These are phyloP conservation scores for Lachancea sp. DNA, from an alignment of 805 yeast species.

Conservation along the genomic window DNA sequence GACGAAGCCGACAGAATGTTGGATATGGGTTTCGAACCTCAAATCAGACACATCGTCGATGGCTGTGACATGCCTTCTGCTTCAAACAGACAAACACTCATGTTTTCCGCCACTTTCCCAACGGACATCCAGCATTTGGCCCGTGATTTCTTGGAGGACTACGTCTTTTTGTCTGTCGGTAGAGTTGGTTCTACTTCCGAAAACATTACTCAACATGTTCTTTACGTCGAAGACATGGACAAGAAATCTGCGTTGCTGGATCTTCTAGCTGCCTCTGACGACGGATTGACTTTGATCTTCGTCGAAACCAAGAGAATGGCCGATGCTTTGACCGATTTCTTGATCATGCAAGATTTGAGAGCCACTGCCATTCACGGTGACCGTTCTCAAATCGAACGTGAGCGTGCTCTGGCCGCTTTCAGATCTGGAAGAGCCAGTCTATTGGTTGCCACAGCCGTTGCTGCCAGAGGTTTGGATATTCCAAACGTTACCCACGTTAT, in stretches of 20 bases:
- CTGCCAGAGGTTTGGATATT: slow-evolving; percentile 99
- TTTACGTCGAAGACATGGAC: slow-evolving; percentile 89
- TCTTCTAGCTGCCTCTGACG: slow-evolving; percentile 71
- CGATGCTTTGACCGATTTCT: slow-evolving; percentile 86
- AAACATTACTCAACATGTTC: slow-evolving; percentile 90
- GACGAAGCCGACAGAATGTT: slow-evolving; percentile 99
- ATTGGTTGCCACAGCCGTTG: slow-evolving; percentile 98
- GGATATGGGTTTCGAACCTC: slow-evolving; percentile 99
- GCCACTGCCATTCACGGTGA: slow-evolving; percentile 99
- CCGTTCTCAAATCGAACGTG: slow-evolving; percentile 96
- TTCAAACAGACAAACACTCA: slow-evolving; percentile 86
- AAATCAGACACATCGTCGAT: slow-evolving; percentile 95
- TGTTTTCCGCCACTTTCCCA: slow-evolving; percentile 99
- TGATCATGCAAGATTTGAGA: slow-evolving; percentile 82
- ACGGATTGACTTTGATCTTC: slow-evolving; percentile 86
- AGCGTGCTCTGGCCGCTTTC: slow-evolving; percentile 91
- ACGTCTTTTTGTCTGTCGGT: slow-evolving; percentile 94
- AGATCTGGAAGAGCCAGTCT: slow-evolving; percentile 88
- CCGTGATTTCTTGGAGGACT: slow-evolving; percentile 91
- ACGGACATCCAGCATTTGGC: slow-evolving; percentile 95
- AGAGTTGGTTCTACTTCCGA: slow-evolving; percentile 99
- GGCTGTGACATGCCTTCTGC: slow-evolving; percentile 97
- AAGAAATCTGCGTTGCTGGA: slow-evolving; percentile 88
- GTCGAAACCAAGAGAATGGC: slow-evolving; percentile 99
- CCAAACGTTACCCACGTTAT: slow-evolving; percentile 98